These are phyloP conservation scores for Eucalyptus cloeziana DNA, from an alignment of 345 rosid species.

Conservation along the genomic window DNA sequence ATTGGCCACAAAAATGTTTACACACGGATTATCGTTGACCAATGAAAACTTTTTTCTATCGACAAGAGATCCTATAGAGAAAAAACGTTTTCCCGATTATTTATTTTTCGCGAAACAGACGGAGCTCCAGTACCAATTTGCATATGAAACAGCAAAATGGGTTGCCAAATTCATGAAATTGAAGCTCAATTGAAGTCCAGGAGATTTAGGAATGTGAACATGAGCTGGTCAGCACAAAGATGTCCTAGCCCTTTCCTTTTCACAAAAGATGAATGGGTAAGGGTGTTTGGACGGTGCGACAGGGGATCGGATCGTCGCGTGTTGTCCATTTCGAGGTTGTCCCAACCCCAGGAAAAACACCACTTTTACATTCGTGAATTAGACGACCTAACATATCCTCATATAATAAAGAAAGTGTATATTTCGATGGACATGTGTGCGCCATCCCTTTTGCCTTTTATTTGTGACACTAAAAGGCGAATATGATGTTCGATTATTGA, in stretches of 20 bases:
- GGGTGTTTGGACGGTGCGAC: not conserved
- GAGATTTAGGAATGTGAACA: not conserved
- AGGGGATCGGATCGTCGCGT: not conserved
- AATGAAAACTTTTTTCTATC: not conserved
- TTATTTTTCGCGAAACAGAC: accelerated
- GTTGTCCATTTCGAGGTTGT: not conserved
- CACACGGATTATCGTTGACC: accelerated
- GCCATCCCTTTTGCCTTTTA: not conserved
- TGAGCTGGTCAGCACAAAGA: not conserved
- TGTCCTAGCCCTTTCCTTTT: not conserved
- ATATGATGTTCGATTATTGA: not conserved
- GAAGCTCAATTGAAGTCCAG: not conserved
- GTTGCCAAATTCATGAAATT: not conserved
- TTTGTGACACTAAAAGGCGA: not conserved
- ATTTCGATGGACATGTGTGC: not conserved
- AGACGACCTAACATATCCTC: not conserved
- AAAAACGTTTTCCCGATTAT: not conserved
- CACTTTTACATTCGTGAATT: not conserved
- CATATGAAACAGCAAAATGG: not conserved
- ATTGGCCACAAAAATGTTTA: accelerated
- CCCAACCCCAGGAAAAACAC: not conserved
- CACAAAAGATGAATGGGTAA: not conserved
- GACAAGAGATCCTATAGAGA: too few relatives aligned
- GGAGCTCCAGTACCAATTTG: not conserved
- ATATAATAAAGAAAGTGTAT: not conserved